Evolutionary conservation across 257 asterid genomes (phyloP), one percentile per base, ranked within the genome.

Genomic region (Primulina eburnea): DNA sequence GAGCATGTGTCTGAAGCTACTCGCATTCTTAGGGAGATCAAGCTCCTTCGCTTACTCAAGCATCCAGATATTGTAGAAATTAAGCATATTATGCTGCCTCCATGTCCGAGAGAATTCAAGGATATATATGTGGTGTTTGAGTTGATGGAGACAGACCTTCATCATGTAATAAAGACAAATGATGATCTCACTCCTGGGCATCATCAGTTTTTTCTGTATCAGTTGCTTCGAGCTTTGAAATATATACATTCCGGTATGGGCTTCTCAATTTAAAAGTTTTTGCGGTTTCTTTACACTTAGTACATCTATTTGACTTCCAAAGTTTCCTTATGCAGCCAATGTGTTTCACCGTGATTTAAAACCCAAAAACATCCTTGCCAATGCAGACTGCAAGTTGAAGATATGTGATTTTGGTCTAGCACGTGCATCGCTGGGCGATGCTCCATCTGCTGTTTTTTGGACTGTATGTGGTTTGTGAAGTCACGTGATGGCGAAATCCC

Each of bases 401-500:
- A 91, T 93, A 65, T 93, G 99, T 79, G 99, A 93, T 87, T 93
- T 93, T 79, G 99, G 99, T 69, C 89, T 93, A 52, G 99, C 99
- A 65, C 99, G 97, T 67, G 89, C 92, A 68, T 90, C 99, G 47
- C 85, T 93, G 64, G 96, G 95, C 29, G 97, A 93, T 77, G 79
- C 90, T 76, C 97, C 99, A 33, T 90, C 97, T 66, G 96, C 99
- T 70, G 93, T 93, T 78, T 93, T 93, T 77, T 93, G 99, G 99
- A 94, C 97, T 69, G 99, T 93, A 87, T 68, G 97, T 88, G 60
- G 68, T 79, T 68, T 70, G n/a, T 71, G 62, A 64, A 21, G 63
- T 68, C 60, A 76, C 60, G 33, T 60, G 69, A 30, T 50, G 59
- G 73, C 73, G 67, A 66, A 64, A 71, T 33, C 33, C 47, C 4